These are phyloP conservation scores for Boletus bicolor DNA, from an alignment of 768 basidiomycete species.

Conservation along the genomic window DNA sequence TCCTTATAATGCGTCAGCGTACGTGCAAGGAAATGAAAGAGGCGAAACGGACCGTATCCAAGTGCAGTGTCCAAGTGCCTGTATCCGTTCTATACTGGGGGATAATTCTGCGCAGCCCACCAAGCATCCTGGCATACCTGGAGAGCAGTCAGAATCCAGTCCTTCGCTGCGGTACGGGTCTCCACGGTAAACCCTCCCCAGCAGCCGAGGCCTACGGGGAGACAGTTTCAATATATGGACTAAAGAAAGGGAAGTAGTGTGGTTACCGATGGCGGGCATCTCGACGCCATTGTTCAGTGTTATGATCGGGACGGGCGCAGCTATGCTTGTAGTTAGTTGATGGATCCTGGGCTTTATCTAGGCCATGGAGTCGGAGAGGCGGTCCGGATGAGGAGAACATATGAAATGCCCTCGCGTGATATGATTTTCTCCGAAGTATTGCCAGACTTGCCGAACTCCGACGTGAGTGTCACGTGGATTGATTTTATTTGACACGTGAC, in stretches of 20 bases:
- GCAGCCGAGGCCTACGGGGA: neutral
- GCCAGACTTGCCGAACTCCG: too few relatives aligned
- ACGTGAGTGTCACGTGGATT: constrained; percentile 18
- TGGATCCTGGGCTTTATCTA: neutral
- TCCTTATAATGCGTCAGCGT: neutral
- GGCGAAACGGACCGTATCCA: constrained; percentile 2
- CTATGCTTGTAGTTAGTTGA: neutral
- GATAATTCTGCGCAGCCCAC: too few relatives aligned
- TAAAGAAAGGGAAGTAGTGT: neutral
- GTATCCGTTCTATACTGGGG: constrained; percentile 34
- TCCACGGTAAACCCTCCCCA: neutral
- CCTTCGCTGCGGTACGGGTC: neutral
- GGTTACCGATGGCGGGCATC: constrained; percentile 3
- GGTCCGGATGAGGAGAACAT: neutral
- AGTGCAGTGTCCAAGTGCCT: constrained; percentile 41
- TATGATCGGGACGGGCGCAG: neutral
- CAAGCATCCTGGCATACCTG: neutral
- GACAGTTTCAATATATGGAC: neutral
- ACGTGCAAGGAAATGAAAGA: neutral
- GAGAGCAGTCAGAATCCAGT: neutral
- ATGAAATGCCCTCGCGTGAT: neutral
- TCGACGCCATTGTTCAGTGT: neutral
- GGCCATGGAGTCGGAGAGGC: too few relatives aligned
- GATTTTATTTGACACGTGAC: constrained; percentile 13
- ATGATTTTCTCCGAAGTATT: neutral